Base-by-base conservation (phyloP, 129 eudicot species). In the Artemisia tridentata region DNA sequence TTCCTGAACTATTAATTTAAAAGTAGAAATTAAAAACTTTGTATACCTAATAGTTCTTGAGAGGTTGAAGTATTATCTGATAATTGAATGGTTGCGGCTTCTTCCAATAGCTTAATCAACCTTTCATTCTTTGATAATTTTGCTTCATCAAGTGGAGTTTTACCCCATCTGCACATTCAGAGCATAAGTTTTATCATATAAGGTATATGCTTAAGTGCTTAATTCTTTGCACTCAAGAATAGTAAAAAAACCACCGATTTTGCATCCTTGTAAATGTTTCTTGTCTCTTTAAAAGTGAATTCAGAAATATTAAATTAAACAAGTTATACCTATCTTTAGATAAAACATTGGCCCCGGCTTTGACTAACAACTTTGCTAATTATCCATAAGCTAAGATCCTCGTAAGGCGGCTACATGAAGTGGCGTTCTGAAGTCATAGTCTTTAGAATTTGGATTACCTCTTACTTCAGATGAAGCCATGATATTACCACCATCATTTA, bases 91-190 rank as follows among this genome's bases (percentile, higher is more conserved):
- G 68, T 51, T 70, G 80, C 85, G 59, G 97, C 88, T 52, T 83
- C 90, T 78, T 91, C 86, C 51, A 88, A 62, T 12, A 91, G 80
- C 58, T 79, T 76, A 34, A 85, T 77, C 79, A 87, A 61, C n/a
- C 63, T 74, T 76, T 85, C 81, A 78, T 83, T 81, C 69, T 95
- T 91, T 63, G 84, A 74, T 56, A 71, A 67, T 64, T 71, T 57
- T 11, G 84, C 91, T 77, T 91, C 91, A 63, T 85, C 91, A 19
- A 91, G 58, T 53, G 97, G 89, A 41, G 93, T 90, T 78, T 93
- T 90, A 64, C 96, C 99, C 93, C 93, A 90, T 82, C 97, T 93
- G 89, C 80, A 77, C 43, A 16, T 63, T 31, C 2, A 2, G 49
- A 63, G 1, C 65, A 59, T 55, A 0, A 55, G 10, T 4, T 3